phyloP scores from a whole-genome alignment of 1,139 yeast genomes.

The Yarrowia galli region DNA sequence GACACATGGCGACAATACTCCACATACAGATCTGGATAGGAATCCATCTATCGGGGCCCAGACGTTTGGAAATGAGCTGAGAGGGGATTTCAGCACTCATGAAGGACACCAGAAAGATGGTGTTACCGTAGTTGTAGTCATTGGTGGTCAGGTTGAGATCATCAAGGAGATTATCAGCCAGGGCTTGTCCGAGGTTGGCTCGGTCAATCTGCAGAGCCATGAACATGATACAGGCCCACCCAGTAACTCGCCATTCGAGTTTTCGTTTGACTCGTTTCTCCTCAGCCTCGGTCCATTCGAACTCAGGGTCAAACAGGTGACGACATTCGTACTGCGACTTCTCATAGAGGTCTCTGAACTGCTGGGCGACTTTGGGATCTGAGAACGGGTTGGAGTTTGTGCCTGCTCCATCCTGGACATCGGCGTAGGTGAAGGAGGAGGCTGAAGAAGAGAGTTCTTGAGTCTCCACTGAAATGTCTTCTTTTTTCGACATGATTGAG shows the following conservation, averaged over 20 bases:
- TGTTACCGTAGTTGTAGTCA: conserved; percentile 9
- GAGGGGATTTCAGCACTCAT: conserved; percentile 15
- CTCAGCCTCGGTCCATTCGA: conserved; percentile 9
- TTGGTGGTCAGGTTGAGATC: conserved; percentile 12
- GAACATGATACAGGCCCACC: conserved; percentile 21
- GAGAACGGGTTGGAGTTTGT: neutral
- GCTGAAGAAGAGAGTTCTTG: neutral
- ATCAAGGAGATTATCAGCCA: conserved; percentile 6
- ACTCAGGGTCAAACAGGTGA: conserved; percentile 12
- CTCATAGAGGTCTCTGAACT: conserved; percentile 17
- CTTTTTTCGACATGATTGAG: conserved; percentile 3
- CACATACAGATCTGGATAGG: conserved; percentile 10
- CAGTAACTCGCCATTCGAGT: conserved; percentile 11
- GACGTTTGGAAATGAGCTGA: conserved; percentile 10
- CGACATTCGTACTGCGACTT: conserved; percentile 19
- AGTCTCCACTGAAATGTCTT: neutral
- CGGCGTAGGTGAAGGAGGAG: conserved; percentile 5
- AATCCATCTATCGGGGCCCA: conserved; percentile 9
- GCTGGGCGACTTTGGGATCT: conserved; percentile 8
- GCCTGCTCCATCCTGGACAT: neutral
- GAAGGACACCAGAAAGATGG: neutral
- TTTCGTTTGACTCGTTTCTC: conserved; percentile 12
- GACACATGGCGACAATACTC: conserved; percentile 22
- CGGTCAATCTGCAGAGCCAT: conserved; percentile 15
- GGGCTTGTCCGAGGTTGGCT: conserved; percentile 5